These are phyloP conservation scores for Wickerhamomyces strasburgensis DNA, from an alignment of 805 yeast species.

Conservation along the genomic window DNA sequence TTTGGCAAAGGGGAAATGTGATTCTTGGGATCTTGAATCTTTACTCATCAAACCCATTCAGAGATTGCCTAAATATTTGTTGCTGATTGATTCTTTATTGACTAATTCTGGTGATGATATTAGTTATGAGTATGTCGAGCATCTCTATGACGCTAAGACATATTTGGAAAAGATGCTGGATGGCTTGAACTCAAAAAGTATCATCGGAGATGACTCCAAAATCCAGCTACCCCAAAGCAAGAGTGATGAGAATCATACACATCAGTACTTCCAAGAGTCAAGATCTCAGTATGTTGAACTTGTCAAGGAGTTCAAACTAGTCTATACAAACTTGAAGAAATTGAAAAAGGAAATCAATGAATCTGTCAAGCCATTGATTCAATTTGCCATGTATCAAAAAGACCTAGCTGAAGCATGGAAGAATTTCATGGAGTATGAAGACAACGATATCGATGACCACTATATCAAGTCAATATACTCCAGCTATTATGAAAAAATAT, in stretches of 20 bases:
- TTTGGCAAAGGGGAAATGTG: conserved; percentile 20
- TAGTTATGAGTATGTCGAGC: conserved; percentile 8
- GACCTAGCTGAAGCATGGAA: conserved; percentile 26
- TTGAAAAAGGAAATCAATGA: conserved; percentile 19
- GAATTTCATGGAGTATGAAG: conserved; percentile 25
- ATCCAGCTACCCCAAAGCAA: not conserved
- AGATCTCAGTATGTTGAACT: conserved; percentile 6
- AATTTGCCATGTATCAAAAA: conserved; percentile 13
- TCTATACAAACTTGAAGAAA: conserved; percentile 10
- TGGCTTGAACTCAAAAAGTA: conserved; percentile 4
- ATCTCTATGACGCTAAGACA: conserved; percentile 16
- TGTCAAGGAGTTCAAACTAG: conserved; percentile 9
- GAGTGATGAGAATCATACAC: not conserved
- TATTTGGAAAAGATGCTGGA: conserved; percentile 14
- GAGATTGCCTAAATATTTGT: conserved; percentile 24
- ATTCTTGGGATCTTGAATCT: conserved; percentile 26
- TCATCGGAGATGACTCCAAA: not conserved
- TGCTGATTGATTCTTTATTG: conserved; percentile 15
- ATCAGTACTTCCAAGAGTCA: not conserved
- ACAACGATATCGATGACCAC: conserved; percentile 10
- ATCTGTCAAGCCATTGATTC: conserved; percentile 8
- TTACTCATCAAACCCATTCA: conserved; percentile 29
- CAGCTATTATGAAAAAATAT: conserved; percentile 25
- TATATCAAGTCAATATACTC: conserved; percentile 26
- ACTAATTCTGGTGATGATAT: conserved; percentile 11